Evolutionary conservation across 108 stramenopile genomes (phyloP), one percentile per base, ranked within the genome.

Genomic region (Discostella stelligeroides): DNA sequence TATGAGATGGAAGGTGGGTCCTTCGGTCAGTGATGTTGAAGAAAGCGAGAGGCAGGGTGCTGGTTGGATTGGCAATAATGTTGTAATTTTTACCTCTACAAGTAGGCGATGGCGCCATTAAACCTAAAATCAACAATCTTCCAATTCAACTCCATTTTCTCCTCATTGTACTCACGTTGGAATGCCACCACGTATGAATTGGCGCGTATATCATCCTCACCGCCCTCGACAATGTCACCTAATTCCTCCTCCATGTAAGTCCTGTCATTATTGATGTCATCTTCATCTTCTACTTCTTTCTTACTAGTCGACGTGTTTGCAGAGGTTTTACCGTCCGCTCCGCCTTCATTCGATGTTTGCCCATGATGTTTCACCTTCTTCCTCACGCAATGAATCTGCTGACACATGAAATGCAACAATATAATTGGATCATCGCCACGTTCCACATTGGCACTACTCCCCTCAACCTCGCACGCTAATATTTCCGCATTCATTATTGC

Each of bases 331-430:
- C n/a, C n/a, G n/a, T 12, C 34, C 15, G 1, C 6, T 27, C 15
- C 55, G 12, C 37, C 34, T 37, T 17, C 55, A 12, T 27, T 7
- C 43, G 80, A 77, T 18, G 72, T 82, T 2, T 34, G 30, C 29
- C 68, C 75, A 20, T 65, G 49, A 21, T 37, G 46, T 12, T 60
- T 60, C 34, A 75, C 51, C 41, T 95, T 93, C 76, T 97, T 96
- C 46, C 90, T 68, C 17, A 98, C 92, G 71, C 99, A 99, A 85
- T 99, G 96, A 71, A 99, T 98, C 86, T 98, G 98, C 81, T 99
- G 99, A 53, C 91, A 91, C 96, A 98, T 96, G 77, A 96, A 97
- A 81, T 96, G 95, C 15, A 97, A 61, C 18, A 97, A 59, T 49
- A 98, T 91, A 30, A 98, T 90, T 9, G 96, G 96, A 18, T 92